phyloP scores from a whole-genome alignment of 2,329 filamentous ascomycete genomes.

The Ophiostoma triangulosporum region DNA sequence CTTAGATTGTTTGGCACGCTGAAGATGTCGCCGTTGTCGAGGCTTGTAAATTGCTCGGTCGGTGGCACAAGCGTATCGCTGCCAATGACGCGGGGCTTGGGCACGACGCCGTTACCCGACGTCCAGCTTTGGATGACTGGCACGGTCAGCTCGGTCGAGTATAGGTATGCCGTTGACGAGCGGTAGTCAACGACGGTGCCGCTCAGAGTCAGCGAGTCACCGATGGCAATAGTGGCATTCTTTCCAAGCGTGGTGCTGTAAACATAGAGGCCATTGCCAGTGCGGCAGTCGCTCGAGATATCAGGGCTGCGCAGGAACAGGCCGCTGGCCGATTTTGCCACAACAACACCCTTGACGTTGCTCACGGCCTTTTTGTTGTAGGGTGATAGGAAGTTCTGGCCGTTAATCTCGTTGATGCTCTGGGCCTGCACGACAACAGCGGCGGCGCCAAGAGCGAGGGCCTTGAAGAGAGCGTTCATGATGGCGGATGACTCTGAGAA shows the following conservation, averaged over 20 bases:
- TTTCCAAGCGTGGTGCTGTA: slow-evolving; percentile 38
- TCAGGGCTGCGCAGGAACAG: slow-evolving; percentile 50
- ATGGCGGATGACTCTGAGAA: not conserved
- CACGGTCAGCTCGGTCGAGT: slow-evolving; percentile 47
- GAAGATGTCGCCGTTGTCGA: slow-evolving; percentile 55
- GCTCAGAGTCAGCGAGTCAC: slow-evolving; percentile 47
- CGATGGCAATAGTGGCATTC: slow-evolving; percentile 36
- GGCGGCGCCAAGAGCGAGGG: slow-evolving; percentile 1
- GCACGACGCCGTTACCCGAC: slow-evolving; percentile 1
- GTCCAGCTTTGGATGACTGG: slow-evolving; percentile 17
- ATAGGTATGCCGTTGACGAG: slow-evolving; percentile 41
- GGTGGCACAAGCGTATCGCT: slow-evolving; percentile 43
- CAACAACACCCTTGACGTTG: slow-evolving; percentile 49
- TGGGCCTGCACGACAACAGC: slow-evolving; percentile 5
- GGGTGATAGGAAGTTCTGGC: slow-evolving; percentile 48
- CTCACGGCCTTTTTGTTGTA: slow-evolving; percentile 41
- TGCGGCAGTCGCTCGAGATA: slow-evolving; percentile 40
- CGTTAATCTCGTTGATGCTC: slow-evolving; percentile 51
- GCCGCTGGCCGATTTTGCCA: slow-evolving; percentile 46
- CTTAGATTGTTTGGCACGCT: slow-evolving; percentile 48
- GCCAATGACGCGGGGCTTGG: slow-evolving; percentile 43
- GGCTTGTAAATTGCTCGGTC: slow-evolving; percentile 43
- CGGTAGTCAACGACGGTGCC: slow-evolving; percentile 46
- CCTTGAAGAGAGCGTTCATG: slow-evolving; percentile 3
- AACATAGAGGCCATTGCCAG: slow-evolving; percentile 52